Evolutionary conservation across 371 early-diverging fungal species (phyloP), one percentile per base, ranked within the genome.

Genomic region (Circinella umbellata): DNA sequence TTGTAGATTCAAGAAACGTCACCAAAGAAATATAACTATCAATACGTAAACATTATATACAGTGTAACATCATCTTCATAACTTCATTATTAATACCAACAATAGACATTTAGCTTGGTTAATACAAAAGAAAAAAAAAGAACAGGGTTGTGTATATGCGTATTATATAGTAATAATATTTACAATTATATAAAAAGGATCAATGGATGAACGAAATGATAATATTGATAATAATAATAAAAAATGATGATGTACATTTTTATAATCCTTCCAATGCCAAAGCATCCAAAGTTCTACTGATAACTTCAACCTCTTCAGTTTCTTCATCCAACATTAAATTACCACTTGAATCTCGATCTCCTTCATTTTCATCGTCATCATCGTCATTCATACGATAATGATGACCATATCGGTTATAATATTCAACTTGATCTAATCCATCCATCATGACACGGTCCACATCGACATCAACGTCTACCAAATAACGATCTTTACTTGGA

Each of bases 381-480:
- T 27, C 27, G 27, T 27, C 27, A 27, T 27, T 27, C 1, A 27
- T 27, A 27, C 27, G 27, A 27, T 27, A 27, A 14, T 72, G 69
- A 4, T 46, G 61, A n/a, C 74, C 68, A n/a, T 49, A 38, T 3
- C 76, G 68, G 34, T 78, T 80, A 51, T 78, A 71, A 47, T 78
- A 82, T 59, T 80, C 77, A 4, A 84, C 79, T 65, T 81, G 80
- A 63, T 81, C 81, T 7, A 83, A 51, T 0, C 80, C 84, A 57
- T 81, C 84, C 77, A 84, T 84, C 84, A 84, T 84, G 11, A 84
- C 81, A 8, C 80, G 81, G 53, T 84, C 84, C 14, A 81, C 80
- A 64, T 84, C 84, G 3, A 83, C 83, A 68, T 83, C 83, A 5
- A 84, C 84, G 39, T 84, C 84, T 4, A 84, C 84, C 47, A 84